Base-by-base conservation (phyloP, 2,329 filamentous ascomycete genomes). In the Diaporthe longicolla region DNA sequence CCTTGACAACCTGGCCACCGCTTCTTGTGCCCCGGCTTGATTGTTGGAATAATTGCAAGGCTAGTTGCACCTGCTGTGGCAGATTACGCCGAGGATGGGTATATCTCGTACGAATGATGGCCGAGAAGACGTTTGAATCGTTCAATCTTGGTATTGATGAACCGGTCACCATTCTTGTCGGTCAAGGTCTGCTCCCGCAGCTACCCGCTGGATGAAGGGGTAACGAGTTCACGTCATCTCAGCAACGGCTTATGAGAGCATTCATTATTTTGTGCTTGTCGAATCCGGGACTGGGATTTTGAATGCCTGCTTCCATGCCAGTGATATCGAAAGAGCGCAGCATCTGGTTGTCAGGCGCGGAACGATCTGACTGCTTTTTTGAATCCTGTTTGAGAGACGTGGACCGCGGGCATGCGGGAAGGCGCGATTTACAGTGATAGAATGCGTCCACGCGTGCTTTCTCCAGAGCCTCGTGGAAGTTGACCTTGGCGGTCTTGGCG, bases 401-500 rank as follows among this genome's bases (percentile, higher is more conserved):
- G 7, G 19, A 9, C 7, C 17, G 45, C 19, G 19, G 19, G 45
- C 7, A 21, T 3, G 9, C n/a, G 10, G 10, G 37, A 5, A 32
- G 40, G 24, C 17, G 40, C 26, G 4, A 26, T 8, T 45, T 21
- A 63, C 59, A 48, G 40, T 24, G 6, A 17, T 63, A 48, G 24
- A 48, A 63, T 48, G 58, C 24, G 40, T 48, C 37, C 19, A 45
- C 59, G 24, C 13, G n/a, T n/a, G 21, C 45, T 37, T 11, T 37
- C 26, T 65, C 43, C 15, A 45, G 43, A 40, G 37, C 37, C 37
- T 40, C 61, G 24, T 50, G 40, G 61, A 24, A 24, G 3, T 65
- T 35, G 43, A 50, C 26, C 43, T 65, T 50, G 61, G 43, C 43
- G 43, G 21, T 35, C 61, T 66, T 50, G 61, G 61, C 61, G n/a